These are phyloP conservation scores for Puya raimondii DNA, from an alignment of 176 grass and related monocot species.

Conservation along the genomic window DNA sequence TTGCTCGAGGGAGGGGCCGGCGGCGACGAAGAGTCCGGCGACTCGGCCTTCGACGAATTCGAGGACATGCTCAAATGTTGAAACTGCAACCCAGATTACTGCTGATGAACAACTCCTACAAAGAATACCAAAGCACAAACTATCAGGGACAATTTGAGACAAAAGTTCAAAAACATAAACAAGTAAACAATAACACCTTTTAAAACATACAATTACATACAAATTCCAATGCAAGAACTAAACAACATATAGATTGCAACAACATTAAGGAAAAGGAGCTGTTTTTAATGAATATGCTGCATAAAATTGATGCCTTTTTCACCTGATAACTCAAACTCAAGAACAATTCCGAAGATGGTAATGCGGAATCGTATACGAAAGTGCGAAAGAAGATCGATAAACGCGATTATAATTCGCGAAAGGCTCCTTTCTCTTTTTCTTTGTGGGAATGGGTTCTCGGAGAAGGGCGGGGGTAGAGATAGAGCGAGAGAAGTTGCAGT, in stretches of 20 bases:
- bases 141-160: not conserved
- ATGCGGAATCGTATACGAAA: too few species aligned
- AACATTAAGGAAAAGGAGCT: too few species aligned
- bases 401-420: not conserved
- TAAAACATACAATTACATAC: not conserved
- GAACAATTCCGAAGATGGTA: too few species aligned
- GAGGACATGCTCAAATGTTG: not conserved
- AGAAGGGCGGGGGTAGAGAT: constrained; percentile 10
- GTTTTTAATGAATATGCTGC: too few species aligned
- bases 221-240: not conserved
- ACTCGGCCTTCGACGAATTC: not conserved
- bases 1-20: not conserved
- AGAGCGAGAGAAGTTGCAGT: not conserved
- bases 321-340: too few species aligned
- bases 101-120: constrained; percentile 2
- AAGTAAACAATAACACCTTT: too few species aligned
- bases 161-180: not conserved
- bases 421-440: not conserved
- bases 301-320: too few species aligned
- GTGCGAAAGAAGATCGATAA: too few species aligned
- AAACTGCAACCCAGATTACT: not conserved
- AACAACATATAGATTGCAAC: not conserved
- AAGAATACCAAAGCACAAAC: not conserved
- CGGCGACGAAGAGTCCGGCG: not conserved
- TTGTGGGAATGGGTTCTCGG: not conserved